phyloP scores from a whole-genome alignment of 768 basidiomycete species.

The Boletus sensibilis region DNA sequence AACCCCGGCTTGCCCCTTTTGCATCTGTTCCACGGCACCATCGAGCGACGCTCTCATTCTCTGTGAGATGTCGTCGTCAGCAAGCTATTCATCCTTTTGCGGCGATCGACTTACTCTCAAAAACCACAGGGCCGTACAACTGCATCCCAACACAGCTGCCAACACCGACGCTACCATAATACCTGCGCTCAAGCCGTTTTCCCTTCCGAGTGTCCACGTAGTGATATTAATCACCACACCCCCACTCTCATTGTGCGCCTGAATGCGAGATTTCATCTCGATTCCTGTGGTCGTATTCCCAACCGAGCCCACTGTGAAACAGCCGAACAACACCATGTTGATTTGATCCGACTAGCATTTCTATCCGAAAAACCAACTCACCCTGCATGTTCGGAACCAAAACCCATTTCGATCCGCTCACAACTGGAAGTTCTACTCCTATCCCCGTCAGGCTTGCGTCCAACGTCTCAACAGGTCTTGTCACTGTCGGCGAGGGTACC shows the following conservation, averaged over 20 bases:
- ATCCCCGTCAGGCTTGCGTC: not conserved
- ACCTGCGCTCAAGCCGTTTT: slow-evolving; percentile 53
- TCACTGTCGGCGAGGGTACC: not conserved
- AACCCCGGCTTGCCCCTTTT: not conserved
- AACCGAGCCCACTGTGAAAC: slow-evolving; percentile 2
- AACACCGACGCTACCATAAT: slow-evolving; percentile 69
- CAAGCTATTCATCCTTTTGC: not conserved
- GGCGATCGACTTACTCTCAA: slow-evolving; percentile 51
- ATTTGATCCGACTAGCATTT: slow-evolving; percentile 2
- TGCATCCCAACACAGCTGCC: slow-evolving; percentile 55
- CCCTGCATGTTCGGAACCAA: slow-evolving; percentile 13
- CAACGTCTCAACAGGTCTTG: not conserved
- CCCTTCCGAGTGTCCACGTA: not conserved
- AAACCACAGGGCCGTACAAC: slow-evolving; percentile 69
- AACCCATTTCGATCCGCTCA: slow-evolving; percentile 8
- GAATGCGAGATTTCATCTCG: not conserved
- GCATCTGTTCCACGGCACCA: not conserved
- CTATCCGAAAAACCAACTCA: slow-evolving; percentile 4
- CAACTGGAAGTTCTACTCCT: not conserved
- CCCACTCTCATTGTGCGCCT: not conserved
- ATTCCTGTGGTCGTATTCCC: not conserved
- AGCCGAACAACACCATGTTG: not conserved
- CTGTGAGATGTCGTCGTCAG: slow-evolving; percentile 11
- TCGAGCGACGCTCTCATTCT: not conserved
- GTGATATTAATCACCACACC: slow-evolving; percentile 14